Percentiles rank a stretch among this genome's conserved stretches.
These are phyloP conservation scores for Clavispora fructus DNA, from an alignment of 805 yeast genomes.

Conservation along the genomic window DNA sequence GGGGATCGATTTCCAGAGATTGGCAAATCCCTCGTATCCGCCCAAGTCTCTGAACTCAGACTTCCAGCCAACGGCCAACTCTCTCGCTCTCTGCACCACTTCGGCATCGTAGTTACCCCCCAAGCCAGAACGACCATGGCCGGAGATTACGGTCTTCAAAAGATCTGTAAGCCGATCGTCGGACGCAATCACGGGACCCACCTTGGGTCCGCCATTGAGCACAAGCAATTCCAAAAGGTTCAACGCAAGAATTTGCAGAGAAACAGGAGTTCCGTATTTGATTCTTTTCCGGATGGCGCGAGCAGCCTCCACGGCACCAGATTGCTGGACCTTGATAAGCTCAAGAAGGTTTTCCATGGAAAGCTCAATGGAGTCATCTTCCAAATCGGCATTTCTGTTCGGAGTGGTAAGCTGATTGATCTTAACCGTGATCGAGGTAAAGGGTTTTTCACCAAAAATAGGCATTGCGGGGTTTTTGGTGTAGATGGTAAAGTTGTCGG, in stretches of 20 bases:
- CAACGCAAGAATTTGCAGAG: constrained; percentile 65
- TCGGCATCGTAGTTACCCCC: constrained; percentile 32
- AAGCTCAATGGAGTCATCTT: constrained; percentile 31
- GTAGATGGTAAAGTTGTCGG: background rate
- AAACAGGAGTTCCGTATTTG: constrained; percentile 66
- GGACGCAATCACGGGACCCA: constrained; percentile 46
- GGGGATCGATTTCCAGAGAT: constrained; percentile 43
- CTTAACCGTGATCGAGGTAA: constrained; percentile 64
- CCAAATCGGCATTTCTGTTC: constrained; percentile 33
- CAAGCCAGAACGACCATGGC: constrained; percentile 31
- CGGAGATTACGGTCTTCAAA: constrained; percentile 44
- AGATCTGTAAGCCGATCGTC: constrained; percentile 68
- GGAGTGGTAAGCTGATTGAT: constrained; percentile 48
- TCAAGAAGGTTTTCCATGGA: constrained; percentile 57
- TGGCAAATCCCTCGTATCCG: constrained; percentile 45
- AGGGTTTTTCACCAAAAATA: constrained; percentile 57
- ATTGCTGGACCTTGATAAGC: constrained; percentile 36
- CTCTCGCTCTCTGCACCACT: constrained; percentile 44
- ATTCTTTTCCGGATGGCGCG: constrained; percentile 83
- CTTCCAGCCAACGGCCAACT: constrained; percentile 65
- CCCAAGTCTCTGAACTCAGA: constrained; percentile 45
- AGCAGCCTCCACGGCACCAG: constrained; percentile 69
- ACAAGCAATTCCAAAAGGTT: constrained; percentile 33
- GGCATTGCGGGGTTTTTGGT: constrained; percentile 16
- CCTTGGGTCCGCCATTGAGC: constrained; percentile 38